phyloP scores from a whole-genome alignment of 495 filamentous ascomycete species.

The Evernia prunastri region DNA sequence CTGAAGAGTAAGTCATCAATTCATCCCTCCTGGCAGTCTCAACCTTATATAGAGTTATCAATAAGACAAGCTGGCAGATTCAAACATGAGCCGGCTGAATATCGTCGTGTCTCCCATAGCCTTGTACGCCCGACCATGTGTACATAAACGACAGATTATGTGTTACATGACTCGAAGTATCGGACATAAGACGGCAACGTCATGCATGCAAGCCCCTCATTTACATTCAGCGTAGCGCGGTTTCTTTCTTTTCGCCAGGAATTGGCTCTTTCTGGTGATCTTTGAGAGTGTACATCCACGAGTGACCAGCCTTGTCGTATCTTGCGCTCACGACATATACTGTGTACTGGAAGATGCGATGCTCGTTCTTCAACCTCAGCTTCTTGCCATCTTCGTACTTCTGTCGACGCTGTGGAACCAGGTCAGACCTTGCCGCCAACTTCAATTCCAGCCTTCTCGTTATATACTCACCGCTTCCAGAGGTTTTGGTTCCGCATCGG shows the following conservation, averaged over 20 bases:
- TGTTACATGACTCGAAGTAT: not conserved
- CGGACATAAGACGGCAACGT: not conserved
- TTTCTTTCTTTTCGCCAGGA: slow-evolving; percentile 3
- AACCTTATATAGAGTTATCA: not conserved
- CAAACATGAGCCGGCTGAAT: not conserved
- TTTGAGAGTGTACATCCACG: slow-evolving; percentile 23
- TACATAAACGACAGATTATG: not conserved
- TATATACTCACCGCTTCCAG: too few relatives aligned
- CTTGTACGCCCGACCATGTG: not conserved
- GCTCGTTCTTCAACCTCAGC: slow-evolving; percentile 14
- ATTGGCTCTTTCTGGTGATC: slow-evolving; percentile 3
- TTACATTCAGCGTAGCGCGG: slow-evolving; percentile 4
- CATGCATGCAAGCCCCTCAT: not conserved
- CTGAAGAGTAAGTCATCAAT: not conserved
- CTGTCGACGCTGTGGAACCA: slow-evolving; percentile 6
- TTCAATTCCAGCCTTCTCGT: too few relatives aligned
- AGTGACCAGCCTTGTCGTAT: slow-evolving; percentile 7
- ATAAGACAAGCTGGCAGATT: not conserved
- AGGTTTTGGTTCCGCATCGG: slow-evolving; percentile 17
- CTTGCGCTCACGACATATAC: slow-evolving; percentile 19
- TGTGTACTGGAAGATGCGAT: slow-evolving; percentile 2
- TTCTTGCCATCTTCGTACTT: slow-evolving; percentile 13
- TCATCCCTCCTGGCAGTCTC: not conserved
- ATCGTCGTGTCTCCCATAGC: not conserved
- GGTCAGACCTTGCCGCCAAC: not conserved